Evolutionary conservation across 2,329 filamentous ascomycete genomes (phyloP), one percentile per base, ranked within the genome.

Genomic region (Monilinia fructigena): DNA sequence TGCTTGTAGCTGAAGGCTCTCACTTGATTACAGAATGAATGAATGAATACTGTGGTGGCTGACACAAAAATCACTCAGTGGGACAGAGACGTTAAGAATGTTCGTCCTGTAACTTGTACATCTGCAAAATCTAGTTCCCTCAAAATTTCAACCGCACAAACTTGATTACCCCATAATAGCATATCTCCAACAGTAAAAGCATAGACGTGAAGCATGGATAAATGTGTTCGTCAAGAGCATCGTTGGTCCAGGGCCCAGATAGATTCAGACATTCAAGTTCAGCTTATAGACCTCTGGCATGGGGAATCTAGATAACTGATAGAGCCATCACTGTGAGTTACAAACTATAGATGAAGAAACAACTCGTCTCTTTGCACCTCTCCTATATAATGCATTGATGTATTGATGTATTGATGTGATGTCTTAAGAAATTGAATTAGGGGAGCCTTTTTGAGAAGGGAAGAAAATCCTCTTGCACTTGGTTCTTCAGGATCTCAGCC

Each of bases 131-230:
- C 45, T 35, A 6, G 20, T 48, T 42, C 26, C 26, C n/a, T 48
- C 42, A 42, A 35, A 42, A n/a, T 20, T 35, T 50, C 20, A 11
- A 10, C 7, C 8, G 35, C 31, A 48, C 1, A 3, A 14, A 48
- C 42, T 35, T 18, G 56, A 42, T n/a, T 42, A 47, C 40, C 18
- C 7, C 3, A 10, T 47, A n/a, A n/a, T n/a, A 14, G 40, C 31
- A 31, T 47, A 28, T 45, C 18, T 31, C 18, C 26, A 47, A n/a
- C 31, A 45, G 55, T 31, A 59, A 59, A 10, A 18, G 26, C 40
- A 45, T 18, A 20, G 55, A 28, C 35, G n/a, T 60, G 45, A 60
- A 26, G 45, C 14, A 50, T 20, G 56, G 38, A 60, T 60, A 60
- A 48, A 45, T 38, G 38, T 60, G 50, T 60, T 14, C n/a, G n/a